A percentile compares a stretch with the other conserved stretches of the same genome.
Evolutionary conservation across 306 rosid genomes (phyloP).

Genomic region (Dryas drummondii): DNA sequence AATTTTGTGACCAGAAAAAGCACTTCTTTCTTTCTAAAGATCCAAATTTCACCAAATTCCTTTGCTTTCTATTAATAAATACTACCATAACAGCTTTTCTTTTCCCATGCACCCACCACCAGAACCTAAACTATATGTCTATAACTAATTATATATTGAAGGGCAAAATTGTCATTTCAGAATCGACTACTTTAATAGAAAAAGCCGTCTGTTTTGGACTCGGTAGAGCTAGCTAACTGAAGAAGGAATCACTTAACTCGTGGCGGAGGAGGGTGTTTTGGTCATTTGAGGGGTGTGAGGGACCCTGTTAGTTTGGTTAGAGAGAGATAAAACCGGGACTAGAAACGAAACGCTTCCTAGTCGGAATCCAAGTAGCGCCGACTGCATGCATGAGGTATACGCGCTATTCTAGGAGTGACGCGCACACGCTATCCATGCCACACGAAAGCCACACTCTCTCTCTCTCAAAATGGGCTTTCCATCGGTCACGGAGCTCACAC

Average conservation of each 20-base stretch:
- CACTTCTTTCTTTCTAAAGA: slow-evolving; percentile 2
- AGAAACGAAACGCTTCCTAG: slow-evolving; percentile 11
- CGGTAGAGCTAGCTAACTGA: slow-evolving; percentile 38
- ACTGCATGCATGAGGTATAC: slow-evolving; percentile 30
- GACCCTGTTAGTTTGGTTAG: slow-evolving; percentile 13
- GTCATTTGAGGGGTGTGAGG: slow-evolving; percentile 17
- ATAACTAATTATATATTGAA: not conserved
- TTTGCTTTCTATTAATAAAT: not conserved
- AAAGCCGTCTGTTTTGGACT: slow-evolving; percentile 25
- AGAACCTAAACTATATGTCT: slow-evolving; percentile 1
- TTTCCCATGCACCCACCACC: not conserved
- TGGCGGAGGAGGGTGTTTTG: not conserved
- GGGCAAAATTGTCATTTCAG: slow-evolving; percentile 23
- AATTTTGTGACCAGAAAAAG: slow-evolving; percentile 1
- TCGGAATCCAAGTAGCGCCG: slow-evolving; percentile 36
- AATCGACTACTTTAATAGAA: not conserved
- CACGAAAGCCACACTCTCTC: slow-evolving; percentile 38
- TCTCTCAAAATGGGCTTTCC: too few relatives aligned
- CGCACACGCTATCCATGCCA: slow-evolving; percentile 30
- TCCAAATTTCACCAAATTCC: slow-evolving; percentile 27
- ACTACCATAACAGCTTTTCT: not conserved
- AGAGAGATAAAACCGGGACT: slow-evolving; percentile 31
- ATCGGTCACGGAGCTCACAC: too few relatives aligned
- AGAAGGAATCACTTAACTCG: slow-evolving; percentile 18
- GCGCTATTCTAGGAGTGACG: slow-evolving; percentile 22